A percentile compares a stretch with the other conserved stretches of the same genome.
phyloP scores from a whole-genome alignment of 495 filamentous ascomycete genomes.

The Penicillium crystallinum region DNA sequence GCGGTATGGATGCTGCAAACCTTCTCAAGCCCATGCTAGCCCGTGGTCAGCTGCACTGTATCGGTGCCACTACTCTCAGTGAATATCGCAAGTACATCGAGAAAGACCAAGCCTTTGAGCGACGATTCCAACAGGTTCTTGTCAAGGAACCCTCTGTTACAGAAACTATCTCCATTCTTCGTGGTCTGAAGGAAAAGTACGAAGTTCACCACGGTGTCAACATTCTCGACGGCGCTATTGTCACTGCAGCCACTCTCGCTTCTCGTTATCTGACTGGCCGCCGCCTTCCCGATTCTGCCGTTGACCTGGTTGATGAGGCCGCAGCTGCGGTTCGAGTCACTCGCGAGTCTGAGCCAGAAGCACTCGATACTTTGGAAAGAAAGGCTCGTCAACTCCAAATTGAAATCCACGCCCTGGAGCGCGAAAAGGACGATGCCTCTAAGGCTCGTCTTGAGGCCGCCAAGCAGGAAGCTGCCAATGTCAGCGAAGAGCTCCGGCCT shows the following conservation, averaged over 20 bases:
- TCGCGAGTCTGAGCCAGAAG: conserved; percentile 91
- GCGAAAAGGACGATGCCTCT: conserved; percentile 93
- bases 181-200: conserved; percentile 94
- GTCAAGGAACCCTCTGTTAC: conserved; percentile 85
- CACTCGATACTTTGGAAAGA: conserved; percentile 86
- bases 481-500: conserved; percentile 83
- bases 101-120: conserved; percentile 95
- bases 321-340: conserved; percentile 91
- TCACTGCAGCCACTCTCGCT: conserved; percentile 82
- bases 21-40: conserved; percentile 96
- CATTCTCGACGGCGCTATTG: conserved; percentile 88
- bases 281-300: conserved; percentile 90
- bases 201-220: conserved; percentile 97
- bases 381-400: conserved; percentile 85
- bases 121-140: conserved; percentile 95
- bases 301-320: conserved; percentile 94
- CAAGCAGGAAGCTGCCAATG: conserved; percentile 84
- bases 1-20: conserved; percentile 98
- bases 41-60: conserved; percentile 93
- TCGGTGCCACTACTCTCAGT: conserved; percentile 88
- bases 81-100: conserved; percentile 99
- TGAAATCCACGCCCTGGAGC: conserved; percentile 88
- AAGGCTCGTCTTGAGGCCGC: conserved; percentile 73
- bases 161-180: conserved; percentile 94
- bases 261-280: conserved; percentile 86